A percentile compares a stretch with the other conserved stretches of the same genome.
These are phyloP conservation scores for Purpureocillium lavendulum DNA, from an alignment of 2,329 filamentous ascomycete genomes.

Conservation along the genomic window DNA sequence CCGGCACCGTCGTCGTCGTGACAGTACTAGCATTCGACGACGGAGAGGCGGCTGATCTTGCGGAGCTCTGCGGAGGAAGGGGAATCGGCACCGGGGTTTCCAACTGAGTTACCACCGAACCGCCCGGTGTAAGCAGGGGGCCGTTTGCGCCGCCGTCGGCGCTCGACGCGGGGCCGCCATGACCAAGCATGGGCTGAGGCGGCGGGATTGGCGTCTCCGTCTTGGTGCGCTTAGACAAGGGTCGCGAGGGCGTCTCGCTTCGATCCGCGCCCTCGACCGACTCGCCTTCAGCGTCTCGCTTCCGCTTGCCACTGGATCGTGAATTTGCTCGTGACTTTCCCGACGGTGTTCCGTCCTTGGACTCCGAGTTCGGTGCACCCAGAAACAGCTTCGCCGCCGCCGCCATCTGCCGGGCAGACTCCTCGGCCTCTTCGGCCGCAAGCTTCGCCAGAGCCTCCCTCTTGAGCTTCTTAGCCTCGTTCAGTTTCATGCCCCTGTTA, in stretches of 20 bases:
- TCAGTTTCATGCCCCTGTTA: constrained; percentile 69
- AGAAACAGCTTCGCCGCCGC: constrained; percentile 38
- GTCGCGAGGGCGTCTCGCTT: constrained; percentile 20
- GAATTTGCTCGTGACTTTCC: constrained; percentile 21
- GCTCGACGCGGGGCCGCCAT: constrained; percentile 18
- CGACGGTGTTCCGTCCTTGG: constrained; percentile 16
- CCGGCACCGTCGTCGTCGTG: constrained; percentile 17
- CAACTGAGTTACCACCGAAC: constrained; percentile 14
- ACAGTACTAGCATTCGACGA: constrained; percentile 14
- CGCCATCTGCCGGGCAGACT: constrained; percentile 44
- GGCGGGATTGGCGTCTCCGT: constrained; percentile 48
- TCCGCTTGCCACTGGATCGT: constrained; percentile 32
- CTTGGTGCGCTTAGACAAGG: constrained; percentile 43
- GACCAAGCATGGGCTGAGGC: constrained; percentile 21
- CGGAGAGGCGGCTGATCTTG: constrained; percentile 22
- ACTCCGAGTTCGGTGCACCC: constrained; percentile 13
- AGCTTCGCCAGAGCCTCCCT: constrained; percentile 54
- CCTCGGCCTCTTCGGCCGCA: constrained; percentile 54
- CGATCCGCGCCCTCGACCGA: constrained; percentile 17
- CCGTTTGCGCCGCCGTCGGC: constrained; percentile 15
- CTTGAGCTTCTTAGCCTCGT: constrained; percentile 69
- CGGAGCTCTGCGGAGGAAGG: constrained; percentile 19
- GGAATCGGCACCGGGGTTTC: constrained; percentile 36
- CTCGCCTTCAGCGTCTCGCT: constrained; percentile 31
- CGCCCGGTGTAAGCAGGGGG: constrained; percentile 3